Evolutionary conservation across 2,329 filamentous ascomycete genomes (phyloP), one percentile per base, ranked within the genome.

Genomic region (Paecilomyces sp.): DNA sequence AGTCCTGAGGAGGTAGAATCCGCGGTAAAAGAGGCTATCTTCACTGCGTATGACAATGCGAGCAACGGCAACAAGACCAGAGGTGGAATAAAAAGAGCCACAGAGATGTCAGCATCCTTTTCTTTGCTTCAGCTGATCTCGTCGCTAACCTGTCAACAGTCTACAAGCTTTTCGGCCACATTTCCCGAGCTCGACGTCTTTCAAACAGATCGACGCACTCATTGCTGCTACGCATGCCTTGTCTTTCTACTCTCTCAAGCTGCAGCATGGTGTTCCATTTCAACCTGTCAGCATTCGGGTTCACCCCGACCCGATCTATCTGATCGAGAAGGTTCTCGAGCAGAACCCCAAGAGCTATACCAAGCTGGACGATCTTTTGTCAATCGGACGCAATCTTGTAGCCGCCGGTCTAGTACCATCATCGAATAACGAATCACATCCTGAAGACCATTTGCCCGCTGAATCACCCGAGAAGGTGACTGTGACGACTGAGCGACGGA

Each of bases 221-320:
- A 79, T 88, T 47, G 75, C 81, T 55, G 85, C 85, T 15, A 88
- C 85, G 1, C 85, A 88, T 67, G 77, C 84, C 18, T 72, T 88
- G 61, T 88, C 85, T 0, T 88, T 85, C 66, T 88, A 88, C 68
- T 85, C 84, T 1, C 74, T 88, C 7, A 86, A 80, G 0, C 74
- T 88, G 3, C 83, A 87, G 64, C 85, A 87, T 61, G 84, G 84
- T 18, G 83, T 88, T 15, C 85, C 85, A 1, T 88, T 88, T 67
- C 83, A 85, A 65, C 85, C 85, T 2, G 85, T 88, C 65, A 86
- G 82, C 67, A 87, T 88, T 60, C 82, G 85, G n/a, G 83, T 85
- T 50, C 84, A 83, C 64, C 74, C 80, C 9, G 85, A 88, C 66
- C 85, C 85, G 5, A 71, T 88, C 3, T 79, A 79, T 0, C 72